Conservation (phyloP, 2,329 filamentous ascomycete species). For the Coleophoma crateriformis region DNA sequence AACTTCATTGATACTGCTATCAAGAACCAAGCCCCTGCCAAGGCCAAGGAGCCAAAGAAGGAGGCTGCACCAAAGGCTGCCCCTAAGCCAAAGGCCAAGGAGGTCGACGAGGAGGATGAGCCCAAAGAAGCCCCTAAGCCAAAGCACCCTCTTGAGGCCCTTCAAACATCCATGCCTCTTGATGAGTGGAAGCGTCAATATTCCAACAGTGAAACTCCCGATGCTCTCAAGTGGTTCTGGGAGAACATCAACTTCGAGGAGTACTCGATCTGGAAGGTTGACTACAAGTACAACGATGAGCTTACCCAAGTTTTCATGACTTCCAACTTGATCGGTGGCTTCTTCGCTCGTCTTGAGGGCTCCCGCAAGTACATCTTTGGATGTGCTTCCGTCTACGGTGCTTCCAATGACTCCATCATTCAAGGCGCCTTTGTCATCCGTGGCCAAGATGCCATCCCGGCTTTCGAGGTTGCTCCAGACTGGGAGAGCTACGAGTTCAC, state of each 20-base stretch:
- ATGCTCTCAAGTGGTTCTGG: conserved; percentile 96
- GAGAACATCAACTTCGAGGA: conserved; percentile 90
- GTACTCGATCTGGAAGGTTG: conserved; percentile 89
- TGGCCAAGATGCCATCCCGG: conserved; percentile 77
- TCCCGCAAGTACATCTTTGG: conserved; percentile 99
- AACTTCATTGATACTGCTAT: conserved; percentile 76
- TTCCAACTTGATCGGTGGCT: conserved; percentile 95
- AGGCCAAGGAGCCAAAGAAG: conserved; percentile 65
- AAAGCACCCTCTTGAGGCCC: conserved; percentile 91
- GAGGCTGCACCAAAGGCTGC: conserved; percentile 49
- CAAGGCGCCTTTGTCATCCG: conserved; percentile 92
- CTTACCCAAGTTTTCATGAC: conserved; percentile 98
- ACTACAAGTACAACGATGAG: conserved; percentile 99
- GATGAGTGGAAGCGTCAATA: conserved; percentile 99
- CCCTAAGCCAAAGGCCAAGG: conserved; percentile 36
- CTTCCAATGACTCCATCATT: conserved; percentile 84
- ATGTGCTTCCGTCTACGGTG: conserved; percentile 80
- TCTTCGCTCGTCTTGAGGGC: conserved; percentile 94
- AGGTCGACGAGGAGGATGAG: conserved; percentile 59
- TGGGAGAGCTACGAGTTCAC: conserved; percentile 94
- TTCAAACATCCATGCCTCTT: conserved; percentile 75
- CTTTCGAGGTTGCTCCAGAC: conserved; percentile 96
- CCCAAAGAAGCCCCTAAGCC: conserved; percentile 67
- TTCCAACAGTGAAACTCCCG: conserved; percentile 88
- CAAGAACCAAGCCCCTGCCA: conserved; percentile 71